Conservation (phyloP, 2,329 filamentous ascomycete genomes). For the Aspergillus udagawae region DNA sequence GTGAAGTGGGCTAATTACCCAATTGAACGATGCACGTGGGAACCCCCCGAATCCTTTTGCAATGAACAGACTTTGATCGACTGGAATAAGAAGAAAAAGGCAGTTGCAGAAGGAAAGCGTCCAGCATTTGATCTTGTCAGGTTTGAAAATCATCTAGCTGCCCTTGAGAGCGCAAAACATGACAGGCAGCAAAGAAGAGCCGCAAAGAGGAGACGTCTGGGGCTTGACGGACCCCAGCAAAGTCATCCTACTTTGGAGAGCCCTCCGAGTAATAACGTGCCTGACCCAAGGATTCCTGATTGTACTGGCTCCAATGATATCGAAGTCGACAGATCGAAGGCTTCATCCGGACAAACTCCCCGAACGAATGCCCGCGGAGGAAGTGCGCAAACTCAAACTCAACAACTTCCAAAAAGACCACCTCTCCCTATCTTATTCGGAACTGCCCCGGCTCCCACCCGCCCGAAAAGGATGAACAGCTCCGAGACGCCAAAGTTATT, state of each 20-base stretch:
- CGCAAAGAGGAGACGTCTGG: conserved; percentile 25
- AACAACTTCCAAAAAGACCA: neutral
- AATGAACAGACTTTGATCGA: conserved; percentile 35
- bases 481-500: conserved; percentile 10
- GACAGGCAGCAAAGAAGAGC: conserved; percentile 26
- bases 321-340: neutral
- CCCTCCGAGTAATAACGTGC: neutral
- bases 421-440: conserved; percentile 17
- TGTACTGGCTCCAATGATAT: neutral
- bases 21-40: conserved; percentile 54
- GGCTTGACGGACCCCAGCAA: neutral
- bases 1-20: conserved; percentile 63
- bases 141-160: conserved; percentile 25
- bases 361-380: neutral
- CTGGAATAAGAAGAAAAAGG: conserved; percentile 36
- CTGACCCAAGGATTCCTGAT: neutral
- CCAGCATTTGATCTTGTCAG: conserved; percentile 29
- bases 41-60: conserved; percentile 43
- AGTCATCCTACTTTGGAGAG: neutral
- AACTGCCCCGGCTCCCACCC: neutral
- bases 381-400: neutral
- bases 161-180: conserved; percentile 15
- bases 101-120: conserved; percentile 27
- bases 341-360: neutral
- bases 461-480: conserved; percentile 2